Conservation (phyloP, 768 basidiomycete species). For the Tremella yokohamensis region DNA sequence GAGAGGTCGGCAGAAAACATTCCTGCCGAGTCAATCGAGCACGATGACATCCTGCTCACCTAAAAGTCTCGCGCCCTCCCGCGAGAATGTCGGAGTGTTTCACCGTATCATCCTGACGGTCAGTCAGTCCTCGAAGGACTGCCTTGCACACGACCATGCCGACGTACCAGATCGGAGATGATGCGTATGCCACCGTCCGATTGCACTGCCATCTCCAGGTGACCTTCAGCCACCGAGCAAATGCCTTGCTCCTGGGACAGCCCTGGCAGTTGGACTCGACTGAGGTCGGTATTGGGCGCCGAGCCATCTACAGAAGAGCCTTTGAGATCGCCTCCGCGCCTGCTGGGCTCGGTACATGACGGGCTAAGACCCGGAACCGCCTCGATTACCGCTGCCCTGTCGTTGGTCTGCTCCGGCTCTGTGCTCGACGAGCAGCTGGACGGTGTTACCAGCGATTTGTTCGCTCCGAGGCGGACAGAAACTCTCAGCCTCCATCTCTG, state of each 20-base stretch:
- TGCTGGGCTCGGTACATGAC: background rate
- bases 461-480: background rate
- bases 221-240: background rate
- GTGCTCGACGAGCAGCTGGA: background rate
- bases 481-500: background rate
- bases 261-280: background rate
- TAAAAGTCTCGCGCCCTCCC: conserved; percentile 77
- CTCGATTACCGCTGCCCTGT: no score
- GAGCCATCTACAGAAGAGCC: background rate
- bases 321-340: background rate
- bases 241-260: background rate
- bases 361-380: background rate
- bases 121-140: background rate
- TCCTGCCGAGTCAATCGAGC: conserved; percentile 46
- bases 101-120: conserved; percentile 67
- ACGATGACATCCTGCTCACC: conserved; percentile 36
- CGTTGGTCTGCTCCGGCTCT: no score
- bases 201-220: conserved; percentile 20
- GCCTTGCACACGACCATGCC: background rate
- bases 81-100: conserved; percentile 72
- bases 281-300: background rate
- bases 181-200: conserved; percentile 58
- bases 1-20: conserved; percentile 84
- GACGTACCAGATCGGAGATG: conserved; percentile 73
- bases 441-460: background rate